Percentiles rank a stretch among this genome's conserved stretches.
phyloP scores from a whole-genome alignment of 2,329 filamentous ascomycete species.

The Claviceps quebecensis region DNA sequence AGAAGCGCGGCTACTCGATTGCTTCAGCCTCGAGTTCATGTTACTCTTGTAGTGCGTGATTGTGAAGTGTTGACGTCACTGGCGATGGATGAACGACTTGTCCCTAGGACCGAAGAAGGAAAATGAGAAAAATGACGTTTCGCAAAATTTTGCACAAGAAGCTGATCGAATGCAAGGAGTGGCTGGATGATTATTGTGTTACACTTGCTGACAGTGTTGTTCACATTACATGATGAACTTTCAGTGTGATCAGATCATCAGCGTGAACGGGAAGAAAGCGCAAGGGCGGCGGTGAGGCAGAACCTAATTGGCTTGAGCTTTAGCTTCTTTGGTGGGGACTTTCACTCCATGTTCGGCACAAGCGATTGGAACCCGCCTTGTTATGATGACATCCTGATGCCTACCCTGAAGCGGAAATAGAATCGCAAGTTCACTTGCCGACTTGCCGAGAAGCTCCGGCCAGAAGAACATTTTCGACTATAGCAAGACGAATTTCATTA shows the following conservation, averaged over 20 bases:
- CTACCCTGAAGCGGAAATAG: too few species aligned
- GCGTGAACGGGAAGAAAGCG: not conserved
- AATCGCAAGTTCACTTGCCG: too few species aligned
- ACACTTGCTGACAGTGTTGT: not conserved
- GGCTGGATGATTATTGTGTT: not conserved
- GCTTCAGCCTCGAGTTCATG: not conserved
- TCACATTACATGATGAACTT: not conserved
- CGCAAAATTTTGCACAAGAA: not conserved
- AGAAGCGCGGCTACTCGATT: not conserved
- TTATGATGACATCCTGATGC: too few species aligned
- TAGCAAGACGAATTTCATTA: too few species aligned
- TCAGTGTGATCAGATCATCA: not conserved
- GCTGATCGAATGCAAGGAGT: not conserved
- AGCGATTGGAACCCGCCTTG: too few species aligned
- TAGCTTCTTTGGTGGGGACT: not conserved
- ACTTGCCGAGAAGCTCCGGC: too few species aligned
- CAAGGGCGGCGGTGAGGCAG: not conserved
- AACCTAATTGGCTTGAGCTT: not conserved
- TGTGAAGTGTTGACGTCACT: not conserved
- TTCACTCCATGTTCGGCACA: not conserved
- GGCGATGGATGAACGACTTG: not conserved
- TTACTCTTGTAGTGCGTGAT: not conserved
- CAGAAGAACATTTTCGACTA: too few species aligned
- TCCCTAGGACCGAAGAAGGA: not conserved
- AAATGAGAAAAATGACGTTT: not conserved